Percentiles rank a stretch among this genome's conserved stretches.
Evolutionary conservation across 2,329 filamentous ascomycete species (phyloP).

Genomic region (Aschersonia sp.): DNA sequence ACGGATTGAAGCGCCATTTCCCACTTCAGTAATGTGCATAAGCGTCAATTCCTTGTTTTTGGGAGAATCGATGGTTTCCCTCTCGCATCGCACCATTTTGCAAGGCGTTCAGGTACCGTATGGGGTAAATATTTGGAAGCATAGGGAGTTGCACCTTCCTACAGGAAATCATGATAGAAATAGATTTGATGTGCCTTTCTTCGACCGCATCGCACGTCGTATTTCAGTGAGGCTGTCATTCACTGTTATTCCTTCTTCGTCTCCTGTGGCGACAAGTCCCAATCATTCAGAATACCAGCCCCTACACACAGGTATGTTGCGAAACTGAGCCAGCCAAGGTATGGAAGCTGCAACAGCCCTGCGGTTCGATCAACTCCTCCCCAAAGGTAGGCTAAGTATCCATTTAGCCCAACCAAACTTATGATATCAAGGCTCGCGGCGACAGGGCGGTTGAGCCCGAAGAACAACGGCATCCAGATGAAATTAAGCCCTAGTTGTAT

Average conservation of each 20-base stretch:
- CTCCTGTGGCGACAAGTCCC: constrained; percentile 35
- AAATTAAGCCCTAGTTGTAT: constrained; percentile 77
- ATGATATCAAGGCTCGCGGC: constrained; percentile 64
- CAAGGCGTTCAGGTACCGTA: constrained; percentile 3
- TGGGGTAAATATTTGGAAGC: background rate
- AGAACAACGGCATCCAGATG: constrained; percentile 88
- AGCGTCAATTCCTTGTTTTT: background rate
- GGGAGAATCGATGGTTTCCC: background rate
- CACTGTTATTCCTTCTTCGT: constrained; percentile 5
- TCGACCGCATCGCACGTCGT: background rate
- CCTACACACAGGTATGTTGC: constrained; percentile 71
- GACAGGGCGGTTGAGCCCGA: constrained; percentile 57
- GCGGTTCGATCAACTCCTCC: constrained; percentile 56
- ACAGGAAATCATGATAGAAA: background rate
- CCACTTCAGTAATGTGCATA: constrained; percentile 23
- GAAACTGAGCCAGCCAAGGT: constrained; percentile 75
- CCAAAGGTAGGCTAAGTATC: constrained; percentile 65
- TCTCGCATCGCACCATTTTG: background rate
- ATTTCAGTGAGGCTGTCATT: background rate
- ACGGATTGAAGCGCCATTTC: constrained; percentile 62
- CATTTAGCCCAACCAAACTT: constrained; percentile 54
- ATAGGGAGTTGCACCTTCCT: background rate
- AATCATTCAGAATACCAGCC: constrained; percentile 52
- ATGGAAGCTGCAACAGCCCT: constrained; percentile 64
- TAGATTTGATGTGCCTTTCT: background rate